Evolutionary conservation across 768 basidiomycete species (phyloP).

Genomic region (Lactarius sp.): DNA sequence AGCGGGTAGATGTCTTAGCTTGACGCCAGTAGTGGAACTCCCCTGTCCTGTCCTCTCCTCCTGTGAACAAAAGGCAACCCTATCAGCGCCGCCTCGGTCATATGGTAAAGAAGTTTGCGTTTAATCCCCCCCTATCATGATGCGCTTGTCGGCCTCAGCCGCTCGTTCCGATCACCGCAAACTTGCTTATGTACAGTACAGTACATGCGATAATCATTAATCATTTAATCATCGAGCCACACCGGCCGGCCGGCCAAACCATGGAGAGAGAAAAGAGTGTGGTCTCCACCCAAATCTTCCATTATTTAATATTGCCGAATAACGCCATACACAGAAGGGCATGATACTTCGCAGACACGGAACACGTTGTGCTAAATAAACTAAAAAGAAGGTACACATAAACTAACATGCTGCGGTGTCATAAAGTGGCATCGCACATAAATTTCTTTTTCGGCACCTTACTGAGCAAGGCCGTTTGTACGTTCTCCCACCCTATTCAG

Average conservation of each 20-base stretch:
- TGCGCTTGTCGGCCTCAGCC: neutral
- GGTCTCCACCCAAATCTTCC: neutral
- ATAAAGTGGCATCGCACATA: neutral
- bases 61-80: neutral
- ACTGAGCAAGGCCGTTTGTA: neutral
- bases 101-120: neutral
- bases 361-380: constrained; percentile 8
- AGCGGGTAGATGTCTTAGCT: neutral
- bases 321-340: constrained; percentile 13
- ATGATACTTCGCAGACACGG: neutral
- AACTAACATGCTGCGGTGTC: neutral
- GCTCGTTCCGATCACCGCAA: constrained; percentile 19
- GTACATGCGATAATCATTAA: neutral
- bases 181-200: neutral
- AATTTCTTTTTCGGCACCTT: neutral
- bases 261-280: neutral
- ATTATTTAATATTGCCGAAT: constrained; percentile 9
- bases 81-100: neutral
- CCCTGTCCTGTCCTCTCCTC: neutral
- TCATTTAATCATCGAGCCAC: neutral
- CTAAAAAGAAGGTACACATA: neutral
- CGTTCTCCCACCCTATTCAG: neutral
- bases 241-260: constrained; percentile 1
- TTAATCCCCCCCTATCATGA: neutral
- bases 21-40: neutral